Conservation (phyloP, 768 basidiomycete species). For the Pholiota molesta region DNA sequence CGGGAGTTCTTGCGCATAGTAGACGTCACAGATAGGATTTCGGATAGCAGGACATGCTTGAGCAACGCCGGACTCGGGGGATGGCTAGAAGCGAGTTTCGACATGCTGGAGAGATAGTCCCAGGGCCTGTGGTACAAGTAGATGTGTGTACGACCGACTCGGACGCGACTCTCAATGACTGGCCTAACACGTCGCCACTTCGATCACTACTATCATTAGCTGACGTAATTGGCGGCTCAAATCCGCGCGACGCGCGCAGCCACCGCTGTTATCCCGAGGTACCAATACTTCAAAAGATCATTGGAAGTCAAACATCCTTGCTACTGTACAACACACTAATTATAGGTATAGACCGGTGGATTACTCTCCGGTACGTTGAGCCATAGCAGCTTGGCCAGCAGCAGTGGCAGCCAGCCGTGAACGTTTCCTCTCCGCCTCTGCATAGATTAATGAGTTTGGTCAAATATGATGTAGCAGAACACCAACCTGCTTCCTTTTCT, state of each 20-base stretch:
- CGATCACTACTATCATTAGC: constrained; percentile 16
- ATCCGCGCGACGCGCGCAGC: not conserved
- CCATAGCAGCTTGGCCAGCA: constrained; percentile 89
- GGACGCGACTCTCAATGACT: constrained; percentile 17
- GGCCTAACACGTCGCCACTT: constrained; percentile 19
- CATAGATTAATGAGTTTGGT: not conserved
- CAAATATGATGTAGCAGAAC: not conserved
- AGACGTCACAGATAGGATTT: constrained; percentile 90
- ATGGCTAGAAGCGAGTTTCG: constrained; percentile 16
- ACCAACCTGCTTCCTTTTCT: constrained; percentile 93
- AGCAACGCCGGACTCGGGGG: constrained; percentile 47
- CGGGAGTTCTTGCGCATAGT: constrained; percentile 98
- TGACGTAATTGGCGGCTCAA: constrained; percentile 23
- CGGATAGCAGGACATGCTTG: constrained; percentile 84
- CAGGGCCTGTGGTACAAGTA: constrained; percentile 5
- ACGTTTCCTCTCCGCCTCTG: constrained; percentile 95
- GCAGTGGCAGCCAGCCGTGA: constrained; percentile 90
- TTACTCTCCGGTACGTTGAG: constrained; percentile 51
- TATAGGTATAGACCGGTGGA: constrained; percentile 16
- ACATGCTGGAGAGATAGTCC: constrained; percentile 20
- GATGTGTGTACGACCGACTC: constrained; percentile 4
- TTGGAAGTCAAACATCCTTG: not conserved
- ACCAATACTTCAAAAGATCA: too few relatives aligned
- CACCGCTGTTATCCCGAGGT: too few relatives aligned
- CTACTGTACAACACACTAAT: constrained; percentile 18